Evolutionary conservation across 2,329 filamentous ascomycete species (phyloP), one percentile per base, ranked within the genome.

Genomic region (Cercospora sojina): DNA sequence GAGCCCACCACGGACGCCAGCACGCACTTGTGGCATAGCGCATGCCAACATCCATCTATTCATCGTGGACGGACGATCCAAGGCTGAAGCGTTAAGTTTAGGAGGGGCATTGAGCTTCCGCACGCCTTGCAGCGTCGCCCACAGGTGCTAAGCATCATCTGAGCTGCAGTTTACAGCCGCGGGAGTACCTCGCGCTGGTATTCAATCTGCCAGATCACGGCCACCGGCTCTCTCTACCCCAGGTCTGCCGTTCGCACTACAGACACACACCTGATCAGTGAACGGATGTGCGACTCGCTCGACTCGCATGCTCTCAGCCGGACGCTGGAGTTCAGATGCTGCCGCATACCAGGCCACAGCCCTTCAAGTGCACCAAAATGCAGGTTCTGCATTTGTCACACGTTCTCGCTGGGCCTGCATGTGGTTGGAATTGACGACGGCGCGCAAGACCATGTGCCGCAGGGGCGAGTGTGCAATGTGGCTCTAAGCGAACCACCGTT

Each of bases 71-170:
- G 5, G 47, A 12, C 47, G 47, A 51, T 51, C 23, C 47, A 27
- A 27, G 47, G 47, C 47, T 27, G 47, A n/a, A 51, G 23, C 47
- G 47, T n/a, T 7, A 27, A 51, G 12, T 51, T n/a, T 13, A 25
- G 20, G 23, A 23, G 13, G 23, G 23, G 16, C 47, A 23, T 5
- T 18, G 41, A 47, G 41, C 41, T 47, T 47, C 41, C 41, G 41
- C 12, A 23, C 41, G 41, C 41, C 47, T 51, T 51, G 47, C 20
- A 51, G 60, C 47, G 16, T 31, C 31, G 23, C 60, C 35, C 23
- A 62, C 49, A 55, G 25, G 32, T 51, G n/a, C 31, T 29, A 35
- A 53, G 60, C 31, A 43, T 55, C 60, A 56, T 62, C 47, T 56
- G 47, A 27, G 29, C 58, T 60, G 58, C 58, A 47, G 18, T 16